These are phyloP conservation scores for Termitomyces sp. DNA, from an alignment of 768 basidiomycete species.

Conservation along the genomic window DNA sequence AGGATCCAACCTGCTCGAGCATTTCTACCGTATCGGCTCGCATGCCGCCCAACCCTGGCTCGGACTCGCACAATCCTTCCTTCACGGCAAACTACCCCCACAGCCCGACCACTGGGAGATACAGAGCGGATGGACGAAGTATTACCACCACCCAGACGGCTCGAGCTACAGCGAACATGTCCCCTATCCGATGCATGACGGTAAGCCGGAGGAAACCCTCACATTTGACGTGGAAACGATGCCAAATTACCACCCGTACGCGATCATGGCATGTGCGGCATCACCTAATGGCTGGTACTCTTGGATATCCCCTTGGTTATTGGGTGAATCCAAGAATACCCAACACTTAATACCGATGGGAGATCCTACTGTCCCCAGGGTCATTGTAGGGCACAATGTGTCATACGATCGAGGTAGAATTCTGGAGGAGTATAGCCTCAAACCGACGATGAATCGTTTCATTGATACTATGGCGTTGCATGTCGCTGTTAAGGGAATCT, in stretches of 20 bases:
- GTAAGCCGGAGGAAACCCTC: conserved; percentile 67
- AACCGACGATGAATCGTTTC: conserved; percentile 70
- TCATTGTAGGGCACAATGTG: conserved; percentile 93
- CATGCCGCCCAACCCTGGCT: conserved; percentile 76
- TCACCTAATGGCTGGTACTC: conserved; percentile 87
- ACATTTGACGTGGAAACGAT: conserved; percentile 95
- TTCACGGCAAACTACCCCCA: conserved; percentile 51
- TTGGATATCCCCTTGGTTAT: conserved; percentile 94
- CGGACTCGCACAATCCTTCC: conserved; percentile 58
- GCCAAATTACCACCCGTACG: conserved; percentile 74
- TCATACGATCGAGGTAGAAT: conserved; percentile 89
- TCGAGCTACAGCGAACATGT: conserved; percentile 74
- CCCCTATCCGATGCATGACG: conserved; percentile 59
- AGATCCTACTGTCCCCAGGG: conserved; percentile 41
- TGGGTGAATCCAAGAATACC: conserved; percentile 50
- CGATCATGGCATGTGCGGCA: conserved; percentile 87
- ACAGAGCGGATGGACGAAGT: conserved; percentile 89
- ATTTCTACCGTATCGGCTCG: conserved; percentile 80
- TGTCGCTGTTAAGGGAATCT: conserved; percentile 90
- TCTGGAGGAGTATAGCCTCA: conserved; percentile 75
- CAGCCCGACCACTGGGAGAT: conserved; percentile 46
- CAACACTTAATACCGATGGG: conserved; percentile 79
- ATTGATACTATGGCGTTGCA: conserved; percentile 95
- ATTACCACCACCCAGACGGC: conserved; percentile 68
- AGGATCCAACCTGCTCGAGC: conserved; percentile 78